A percentile compares a stretch with the other conserved stretches of the same genome.
Evolutionary conservation across 352 stramenopile species (phyloP).

Genomic region (Peronospora destructor): DNA sequence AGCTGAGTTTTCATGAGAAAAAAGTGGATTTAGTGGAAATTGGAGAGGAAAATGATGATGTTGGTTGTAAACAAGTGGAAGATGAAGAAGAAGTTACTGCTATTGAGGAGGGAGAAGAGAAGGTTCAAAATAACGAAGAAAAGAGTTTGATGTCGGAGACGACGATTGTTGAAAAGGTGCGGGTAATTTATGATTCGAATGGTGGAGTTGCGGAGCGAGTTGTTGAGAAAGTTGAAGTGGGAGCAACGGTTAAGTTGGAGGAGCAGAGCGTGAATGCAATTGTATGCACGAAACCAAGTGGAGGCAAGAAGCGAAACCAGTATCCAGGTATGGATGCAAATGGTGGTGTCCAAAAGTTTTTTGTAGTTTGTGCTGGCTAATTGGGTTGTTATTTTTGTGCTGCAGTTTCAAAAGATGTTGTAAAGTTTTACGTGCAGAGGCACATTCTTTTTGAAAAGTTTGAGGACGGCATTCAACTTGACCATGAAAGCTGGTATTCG

Average conservation of each 20-base stretch:
- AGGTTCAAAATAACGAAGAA: neutral
- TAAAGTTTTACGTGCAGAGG: constrained; percentile 90
- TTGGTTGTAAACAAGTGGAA: constrained; percentile 1
- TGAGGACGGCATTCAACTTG: constrained; percentile 87
- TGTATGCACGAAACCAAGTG: constrained; percentile 12
- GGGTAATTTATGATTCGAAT: constrained; percentile 61
- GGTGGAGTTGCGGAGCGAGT: constrained; percentile 42
- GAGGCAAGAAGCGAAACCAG: constrained; percentile 25
- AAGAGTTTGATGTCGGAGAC: constrained; percentile 10
- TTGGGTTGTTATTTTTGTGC: neutral
- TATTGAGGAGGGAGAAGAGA: neutral
- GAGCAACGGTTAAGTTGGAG: constrained; percentile 5
- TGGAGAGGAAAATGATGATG: neutral
- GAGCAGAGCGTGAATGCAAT: constrained; percentile 11
- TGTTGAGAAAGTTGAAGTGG: constrained; percentile 36
- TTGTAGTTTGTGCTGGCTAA: neutral
- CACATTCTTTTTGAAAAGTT: constrained; percentile 86
- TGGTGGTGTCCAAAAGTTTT: neutral
- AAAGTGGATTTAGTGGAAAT: neutral
- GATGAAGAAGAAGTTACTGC: constrained; percentile 1
- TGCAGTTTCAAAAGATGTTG: constrained; percentile 37
- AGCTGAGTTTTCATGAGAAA: neutral
- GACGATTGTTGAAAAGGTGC: constrained; percentile 45
- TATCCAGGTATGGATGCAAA: constrained; percentile 26
- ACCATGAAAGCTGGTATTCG: constrained; percentile 91